Percentiles rank a stretch among this genome's conserved stretches.
phyloP scores from a whole-genome alignment of 2,329 filamentous ascomycete species.

The Daldinia sp. region DNA sequence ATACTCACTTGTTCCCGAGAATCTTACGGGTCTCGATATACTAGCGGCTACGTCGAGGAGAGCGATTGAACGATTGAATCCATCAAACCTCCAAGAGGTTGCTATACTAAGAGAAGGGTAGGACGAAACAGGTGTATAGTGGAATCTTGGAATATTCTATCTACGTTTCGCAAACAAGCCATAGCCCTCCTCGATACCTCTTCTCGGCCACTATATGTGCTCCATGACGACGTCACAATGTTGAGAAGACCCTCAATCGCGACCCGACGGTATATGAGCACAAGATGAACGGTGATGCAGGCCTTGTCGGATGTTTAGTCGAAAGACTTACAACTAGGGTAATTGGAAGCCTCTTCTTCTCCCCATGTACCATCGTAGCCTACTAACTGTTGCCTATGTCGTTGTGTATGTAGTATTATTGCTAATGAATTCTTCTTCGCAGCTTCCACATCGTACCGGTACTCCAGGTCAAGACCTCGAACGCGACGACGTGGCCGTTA shows the following conservation, averaged over 20 bases:
- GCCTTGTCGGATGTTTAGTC: slow-evolving; percentile 68
- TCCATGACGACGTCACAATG: slow-evolving; percentile 48
- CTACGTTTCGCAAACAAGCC: slow-evolving; percentile 28
- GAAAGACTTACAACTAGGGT: slow-evolving; percentile 70
- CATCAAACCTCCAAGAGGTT: too few species aligned
- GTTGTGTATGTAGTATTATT: slow-evolving; percentile 2
- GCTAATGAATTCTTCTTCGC: slow-evolving; percentile 33
- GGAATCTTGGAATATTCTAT: slow-evolving; percentile 29
- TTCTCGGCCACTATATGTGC: slow-evolving; percentile 26
- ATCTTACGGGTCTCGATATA: background rate
- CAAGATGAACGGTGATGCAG: slow-evolving; percentile 66
- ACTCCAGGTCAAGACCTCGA: slow-evolving; percentile 63
- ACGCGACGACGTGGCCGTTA: slow-evolving; percentile 67
- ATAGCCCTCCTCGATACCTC: slow-evolving; percentile 12
- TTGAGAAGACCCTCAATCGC: slow-evolving; percentile 44
- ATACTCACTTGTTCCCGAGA: background rate
- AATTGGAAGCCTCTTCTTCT: slow-evolving; percentile 39
- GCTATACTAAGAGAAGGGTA: slow-evolving; percentile 22
- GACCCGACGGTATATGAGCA: slow-evolving; percentile 46
- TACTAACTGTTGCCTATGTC: background rate
- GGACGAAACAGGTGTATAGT: slow-evolving; percentile 24
- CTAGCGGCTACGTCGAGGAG: background rate
- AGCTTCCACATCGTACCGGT: slow-evolving; percentile 72
- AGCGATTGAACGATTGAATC: slow-evolving; percentile 6
- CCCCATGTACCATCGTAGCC: slow-evolving; percentile 15